Evolutionary conservation across 2,329 filamentous ascomycete genomes (phyloP).

Genomic region (Phyllosticta ampelicida): DNA sequence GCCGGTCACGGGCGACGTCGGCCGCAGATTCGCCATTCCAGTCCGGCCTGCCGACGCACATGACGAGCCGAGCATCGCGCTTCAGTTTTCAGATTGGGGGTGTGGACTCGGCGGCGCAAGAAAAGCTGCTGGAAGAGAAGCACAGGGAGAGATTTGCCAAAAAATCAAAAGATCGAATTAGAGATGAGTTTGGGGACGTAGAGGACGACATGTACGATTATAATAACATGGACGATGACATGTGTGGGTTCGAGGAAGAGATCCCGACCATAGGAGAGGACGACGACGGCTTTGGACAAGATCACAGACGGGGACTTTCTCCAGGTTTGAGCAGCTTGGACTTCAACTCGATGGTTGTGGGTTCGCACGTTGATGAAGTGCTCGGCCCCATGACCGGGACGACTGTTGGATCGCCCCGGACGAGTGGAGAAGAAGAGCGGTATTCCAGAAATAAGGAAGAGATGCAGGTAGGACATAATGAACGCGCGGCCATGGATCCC

Average conservation of each 20-base stretch:
- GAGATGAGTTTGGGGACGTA: constrained; percentile 26
- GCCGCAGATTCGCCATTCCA: constrained; percentile 26
- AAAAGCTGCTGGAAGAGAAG: constrained; percentile 61
- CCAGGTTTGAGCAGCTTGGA: constrained; percentile 23
- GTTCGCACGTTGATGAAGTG: background rate
- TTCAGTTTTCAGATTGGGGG: constrained; percentile 77
- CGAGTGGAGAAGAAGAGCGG: background rate
- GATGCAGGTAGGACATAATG: background rate
- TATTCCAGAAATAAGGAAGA: background rate
- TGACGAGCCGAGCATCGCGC: constrained; percentile 58
- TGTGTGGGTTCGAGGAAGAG: constrained; percentile 50
- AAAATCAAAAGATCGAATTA: constrained; percentile 35
- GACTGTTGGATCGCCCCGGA: background rate
- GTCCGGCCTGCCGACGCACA: constrained; percentile 32
- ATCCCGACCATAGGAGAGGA: constrained; percentile 46
- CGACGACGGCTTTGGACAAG: constrained; percentile 18
- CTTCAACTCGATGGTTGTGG: constrained; percentile 19
- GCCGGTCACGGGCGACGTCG: constrained; percentile 27
- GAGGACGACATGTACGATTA: constrained; percentile 32
- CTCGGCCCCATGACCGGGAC: background rate
- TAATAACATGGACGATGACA: constrained; percentile 33
- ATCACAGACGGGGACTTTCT: constrained; percentile 12
- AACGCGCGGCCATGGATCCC: background rate
- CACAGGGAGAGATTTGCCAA: constrained; percentile 57
- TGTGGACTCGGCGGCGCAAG: constrained; percentile 51